Evolutionary conservation across 2,329 filamentous ascomycete genomes (phyloP), one percentile per base, ranked within the genome.

Genomic region (Diaporthe ilicicola): DNA sequence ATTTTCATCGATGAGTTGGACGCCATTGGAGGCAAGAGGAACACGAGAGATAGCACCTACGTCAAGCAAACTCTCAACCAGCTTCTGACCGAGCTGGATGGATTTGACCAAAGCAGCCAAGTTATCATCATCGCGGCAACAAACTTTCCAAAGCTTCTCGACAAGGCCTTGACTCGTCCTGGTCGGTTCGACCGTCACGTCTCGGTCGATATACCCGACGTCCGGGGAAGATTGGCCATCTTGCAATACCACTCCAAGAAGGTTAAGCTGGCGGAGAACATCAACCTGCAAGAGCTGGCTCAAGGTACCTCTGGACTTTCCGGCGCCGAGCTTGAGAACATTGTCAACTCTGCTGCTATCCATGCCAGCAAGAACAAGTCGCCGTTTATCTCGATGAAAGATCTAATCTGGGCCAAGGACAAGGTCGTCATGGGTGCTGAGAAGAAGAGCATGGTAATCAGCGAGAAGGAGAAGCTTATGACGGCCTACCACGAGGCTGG

Each of bases 401-500:
- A 98, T 78, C 91, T 98, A 74, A 95, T 98, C 76, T 99, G 95
- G 95, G 96, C 96, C 70, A 98, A 97, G 83, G 96, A 99, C 84
- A 96, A 96, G 83, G 93, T 99, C 67, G 92, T 97, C 81, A 97
- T 99, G 94, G 96, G 96, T 46, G 93, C 95, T 2, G 96, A 99
- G 84, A 91, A 92, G 79, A 93, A 91, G 80, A 97, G 92, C 75
- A 94, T 95, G 83, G 89, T 98, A 69, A 95, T 99, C 69, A 93
- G 92, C 53, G 90, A 95, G 74, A 94, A 97, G 83, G 96, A 99
- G 83, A 98, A 98, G 89, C 93, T 90, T 80, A 97, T 94, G 17
- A 96, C 98, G 53, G 96, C 96, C 6, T 99, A 99, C 82, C 96
- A 99, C 83, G 96, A 99, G 83, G 97, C 95, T 69, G 96, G 96